A percentile compares a stretch with the other conserved stretches of the same genome.
Evolutionary conservation across 2,329 filamentous ascomycete genomes (phyloP).

Genomic region (Xylariaceae sp.): DNA sequence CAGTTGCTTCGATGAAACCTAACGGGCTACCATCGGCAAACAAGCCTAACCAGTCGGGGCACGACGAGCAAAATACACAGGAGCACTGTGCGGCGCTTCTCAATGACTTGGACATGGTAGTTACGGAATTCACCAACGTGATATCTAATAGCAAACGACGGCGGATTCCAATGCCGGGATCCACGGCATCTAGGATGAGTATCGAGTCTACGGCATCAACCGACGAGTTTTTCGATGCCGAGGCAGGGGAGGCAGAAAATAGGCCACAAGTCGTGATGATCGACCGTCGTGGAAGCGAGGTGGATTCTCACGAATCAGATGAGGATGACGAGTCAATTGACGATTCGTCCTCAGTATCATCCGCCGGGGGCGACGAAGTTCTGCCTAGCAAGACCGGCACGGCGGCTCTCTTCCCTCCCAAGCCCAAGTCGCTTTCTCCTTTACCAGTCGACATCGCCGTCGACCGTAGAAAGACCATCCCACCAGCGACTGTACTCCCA

Average conservation of each 20-base stretch:
- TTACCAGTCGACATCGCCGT: conserved; percentile 71
- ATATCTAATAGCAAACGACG: conserved; percentile 79
- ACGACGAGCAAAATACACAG: conserved; percentile 69
- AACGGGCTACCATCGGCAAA: conserved; percentile 38
- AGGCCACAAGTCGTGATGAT: conserved; percentile 75
- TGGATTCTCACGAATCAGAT: conserved; percentile 62
- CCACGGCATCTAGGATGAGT: conserved; percentile 61
- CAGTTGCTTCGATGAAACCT: conserved; percentile 37
- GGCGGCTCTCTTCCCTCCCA: conserved; percentile 73
- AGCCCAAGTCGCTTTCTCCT: conserved; percentile 75
- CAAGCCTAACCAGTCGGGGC: conserved; percentile 42
- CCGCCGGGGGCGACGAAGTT: conserved; percentile 61
- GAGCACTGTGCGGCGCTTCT: conserved; percentile 85
- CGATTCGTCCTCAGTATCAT: conserved; percentile 62
- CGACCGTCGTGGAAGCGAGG: conserved; percentile 67
- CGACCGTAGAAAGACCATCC: conserved; percentile 69
- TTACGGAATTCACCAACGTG: conserved; percentile 78
- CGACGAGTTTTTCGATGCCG: conserved; percentile 95
- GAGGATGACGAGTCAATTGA: conserved; percentile 56
- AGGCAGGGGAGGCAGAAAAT: conserved; percentile 60
- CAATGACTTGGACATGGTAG: conserved; percentile 79
- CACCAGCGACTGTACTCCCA: conserved; percentile 74
- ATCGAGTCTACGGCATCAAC: conserved; percentile 77
- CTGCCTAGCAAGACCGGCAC: conserved; percentile 57
- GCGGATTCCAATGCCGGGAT: conserved; percentile 58